phyloP scores from a whole-genome alignment of 371 early-diverging fungal genomes.

The Mortierella sp. region DNA sequence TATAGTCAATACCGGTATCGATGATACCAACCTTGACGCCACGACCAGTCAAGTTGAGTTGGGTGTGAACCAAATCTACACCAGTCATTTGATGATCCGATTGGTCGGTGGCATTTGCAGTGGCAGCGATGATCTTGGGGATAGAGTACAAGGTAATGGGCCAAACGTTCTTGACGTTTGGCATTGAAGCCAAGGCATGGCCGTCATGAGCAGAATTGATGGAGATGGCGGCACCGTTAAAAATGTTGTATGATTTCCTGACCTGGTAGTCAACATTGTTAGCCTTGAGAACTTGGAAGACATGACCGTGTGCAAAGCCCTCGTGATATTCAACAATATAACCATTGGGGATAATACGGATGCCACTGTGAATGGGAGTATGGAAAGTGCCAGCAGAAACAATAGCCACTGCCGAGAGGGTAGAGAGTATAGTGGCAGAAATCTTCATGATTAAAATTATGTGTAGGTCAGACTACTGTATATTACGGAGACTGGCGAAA shows the following conservation, averaged over 20 bases:
- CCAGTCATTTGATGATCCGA: slow-evolving; percentile 71
- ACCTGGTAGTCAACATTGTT: slow-evolving; percentile 34
- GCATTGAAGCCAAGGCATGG: slow-evolving; percentile 35
- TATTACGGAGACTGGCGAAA: no score
- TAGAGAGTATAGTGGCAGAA: slow-evolving; percentile 30
- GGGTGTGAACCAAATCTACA: slow-evolving; percentile 62
- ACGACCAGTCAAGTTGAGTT: slow-evolving; percentile 65
- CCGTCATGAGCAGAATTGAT: slow-evolving; percentile 42
- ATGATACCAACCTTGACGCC: slow-evolving; percentile 79
- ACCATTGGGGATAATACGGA: slow-evolving; percentile 11
- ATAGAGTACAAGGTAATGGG: slow-evolving; percentile 23
- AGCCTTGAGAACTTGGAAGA: slow-evolving; percentile 12
- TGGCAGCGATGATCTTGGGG: slow-evolving; percentile 18
- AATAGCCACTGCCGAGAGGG: slow-evolving; percentile 30
- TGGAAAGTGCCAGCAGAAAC: slow-evolving; percentile 46
- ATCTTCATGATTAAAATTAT: slow-evolving; percentile 29
- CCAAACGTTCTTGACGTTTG: slow-evolving; percentile 54
- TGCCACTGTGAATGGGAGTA: not conserved
- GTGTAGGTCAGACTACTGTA: no score
- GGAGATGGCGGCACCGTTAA: slow-evolving; percentile 46
- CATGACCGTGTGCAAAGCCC: slow-evolving; percentile 7
- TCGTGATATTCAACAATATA: slow-evolving; percentile 46
- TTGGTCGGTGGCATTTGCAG: slow-evolving; percentile 4
- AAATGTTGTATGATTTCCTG: slow-evolving; percentile 37
- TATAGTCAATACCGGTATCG: slow-evolving; percentile 75